Percentiles rank a stretch among this genome's conserved stretches.
phyloP scores from a whole-genome alignment of 768 basidiomycete species.

The Serpula lacrymans region DNA sequence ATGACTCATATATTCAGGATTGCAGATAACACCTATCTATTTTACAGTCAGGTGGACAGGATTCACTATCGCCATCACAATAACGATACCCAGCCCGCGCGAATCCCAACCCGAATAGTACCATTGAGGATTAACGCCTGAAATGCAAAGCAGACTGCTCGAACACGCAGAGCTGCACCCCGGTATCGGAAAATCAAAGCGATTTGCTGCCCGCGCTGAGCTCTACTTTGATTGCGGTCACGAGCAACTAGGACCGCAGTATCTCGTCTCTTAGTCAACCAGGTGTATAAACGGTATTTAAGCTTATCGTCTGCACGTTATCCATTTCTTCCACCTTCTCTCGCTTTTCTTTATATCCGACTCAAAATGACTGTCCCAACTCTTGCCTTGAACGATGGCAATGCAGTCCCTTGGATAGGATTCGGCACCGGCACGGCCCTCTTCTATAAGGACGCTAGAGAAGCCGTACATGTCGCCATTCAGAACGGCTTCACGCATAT shows the following conservation, averaged over 20 bases:
- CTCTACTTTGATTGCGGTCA: conserved; percentile 9
- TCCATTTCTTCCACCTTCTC: conserved; percentile 2
- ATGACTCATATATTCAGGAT: too few species aligned
- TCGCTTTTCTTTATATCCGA: conserved; percentile 4
- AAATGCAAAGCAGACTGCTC: too few species aligned
- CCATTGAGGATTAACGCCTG: too few species aligned
- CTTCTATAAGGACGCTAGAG: conserved; percentile 39
- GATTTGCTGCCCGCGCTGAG: conserved; percentile 1
- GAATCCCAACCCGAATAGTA: too few species aligned
- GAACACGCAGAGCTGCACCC: background rate
- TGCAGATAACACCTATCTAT: too few species aligned
- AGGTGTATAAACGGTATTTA: conserved; percentile 8
- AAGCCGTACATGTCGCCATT: conserved; percentile 43
- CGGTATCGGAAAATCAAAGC: background rate
- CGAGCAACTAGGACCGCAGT: conserved; percentile 10
- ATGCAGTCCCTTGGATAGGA: conserved; percentile 50
- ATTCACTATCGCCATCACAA: too few species aligned
- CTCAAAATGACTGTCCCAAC: conserved; percentile 24
- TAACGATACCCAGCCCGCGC: too few species aligned
- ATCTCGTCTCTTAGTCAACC: conserved; percentile 11
- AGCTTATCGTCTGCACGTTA: background rate
- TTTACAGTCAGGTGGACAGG: too few species aligned
- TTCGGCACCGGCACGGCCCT: conserved; percentile 63
- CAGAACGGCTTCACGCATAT: conserved; percentile 57
- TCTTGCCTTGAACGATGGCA: conserved; percentile 54